Conservation (phyloP, 805 yeast species). For the Schwanniomyces vanrijiae region DNA sequence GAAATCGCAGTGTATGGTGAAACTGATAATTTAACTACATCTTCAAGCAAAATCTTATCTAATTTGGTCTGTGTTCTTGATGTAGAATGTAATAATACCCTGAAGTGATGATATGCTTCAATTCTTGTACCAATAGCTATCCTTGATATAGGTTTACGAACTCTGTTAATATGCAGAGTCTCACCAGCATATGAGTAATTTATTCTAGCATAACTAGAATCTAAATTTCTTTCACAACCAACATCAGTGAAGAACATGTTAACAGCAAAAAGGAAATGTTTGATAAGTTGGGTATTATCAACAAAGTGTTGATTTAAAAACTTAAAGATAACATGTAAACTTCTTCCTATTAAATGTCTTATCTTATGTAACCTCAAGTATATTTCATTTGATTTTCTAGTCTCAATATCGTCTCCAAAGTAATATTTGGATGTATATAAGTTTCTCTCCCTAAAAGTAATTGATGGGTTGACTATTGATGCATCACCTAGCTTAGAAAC, state of each 20-base stretch:
- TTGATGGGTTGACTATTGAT: conserved; percentile 53
- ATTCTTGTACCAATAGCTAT: conserved; percentile 73
- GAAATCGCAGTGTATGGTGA: conserved; percentile 74
- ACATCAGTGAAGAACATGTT: conserved; percentile 81
- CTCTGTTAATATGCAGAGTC: conserved; percentile 62
- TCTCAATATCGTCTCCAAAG: conserved; percentile 56
- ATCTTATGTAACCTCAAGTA: conserved; percentile 55
- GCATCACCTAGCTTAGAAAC: conserved; percentile 41
- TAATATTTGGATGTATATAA: conserved; percentile 64
- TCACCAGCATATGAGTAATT: conserved; percentile 57
- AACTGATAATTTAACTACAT: conserved; percentile 61
- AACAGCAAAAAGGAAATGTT: conserved; percentile 59
- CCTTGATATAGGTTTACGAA: conserved; percentile 73
- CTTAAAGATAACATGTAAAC: conserved; percentile 57
- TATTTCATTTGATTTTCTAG: conserved; percentile 32
- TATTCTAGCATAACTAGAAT: conserved; percentile 54
- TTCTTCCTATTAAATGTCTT: conserved; percentile 59
- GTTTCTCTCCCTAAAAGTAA: conserved; percentile 59
- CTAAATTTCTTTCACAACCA: conserved; percentile 68
- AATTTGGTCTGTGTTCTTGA: conserved; percentile 66
- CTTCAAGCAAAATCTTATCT: conserved; percentile 63
- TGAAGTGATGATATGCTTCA: conserved; percentile 69
- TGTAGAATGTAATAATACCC: conserved; percentile 70
- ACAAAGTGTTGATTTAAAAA: conserved; percentile 50
- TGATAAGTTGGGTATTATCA: conserved; percentile 64